Evolutionary conservation across 1,284 basidiomycete species (phyloP), one percentile per base, ranked within the genome.

Genomic region (Sanghuangporus weigelae): DNA sequence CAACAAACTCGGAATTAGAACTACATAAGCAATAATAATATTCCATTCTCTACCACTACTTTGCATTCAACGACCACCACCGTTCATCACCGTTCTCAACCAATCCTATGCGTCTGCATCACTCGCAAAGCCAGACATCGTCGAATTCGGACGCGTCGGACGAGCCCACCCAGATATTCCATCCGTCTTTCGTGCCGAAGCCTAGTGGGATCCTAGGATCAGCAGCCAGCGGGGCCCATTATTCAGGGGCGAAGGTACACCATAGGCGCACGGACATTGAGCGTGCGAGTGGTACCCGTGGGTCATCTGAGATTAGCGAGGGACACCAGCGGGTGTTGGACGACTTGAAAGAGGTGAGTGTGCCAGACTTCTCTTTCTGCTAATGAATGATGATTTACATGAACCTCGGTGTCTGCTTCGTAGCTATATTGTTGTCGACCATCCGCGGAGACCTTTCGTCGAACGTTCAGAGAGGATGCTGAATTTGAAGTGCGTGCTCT

Each of bases 391-490:
- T 21, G 19, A 26, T 10, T 36, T 35, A 14, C 11, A n/a, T 12
- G 38, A 53, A 21, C 36, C 19, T 42, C 40, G 44, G 7, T 46
- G 26, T 31, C 26, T 31, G 16, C 44, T 46, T 46, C 21, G 19
- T 49, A 79, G 74, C 74, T 90, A 31, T 90, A 84, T 68, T 80
- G 79, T 50, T 82, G 81, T 64, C 72, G 80, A 42, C 84, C 87
- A 1, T 83, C 80, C 0, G 62, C 74, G 21, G 81, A 84, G 59
- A 83, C 88, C 40, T 80, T 90, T 51, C 73, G 81, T 58, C 75
- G 83, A 36, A 77, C 79, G n/a, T 90, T 86, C 84, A 73, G 75
- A 40, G 73, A 74, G 60, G 81, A 85, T 68, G 86, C 87, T 0
- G 74, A 76, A 3, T 87, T 88, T 63, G 86, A 89, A 75, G 86